A percentile compares a stretch with the other conserved stretches of the same genome.
Conservation (phyloP, 2,329 filamentous ascomycete species). For the Beauveria scarabaeidicola region DNA sequence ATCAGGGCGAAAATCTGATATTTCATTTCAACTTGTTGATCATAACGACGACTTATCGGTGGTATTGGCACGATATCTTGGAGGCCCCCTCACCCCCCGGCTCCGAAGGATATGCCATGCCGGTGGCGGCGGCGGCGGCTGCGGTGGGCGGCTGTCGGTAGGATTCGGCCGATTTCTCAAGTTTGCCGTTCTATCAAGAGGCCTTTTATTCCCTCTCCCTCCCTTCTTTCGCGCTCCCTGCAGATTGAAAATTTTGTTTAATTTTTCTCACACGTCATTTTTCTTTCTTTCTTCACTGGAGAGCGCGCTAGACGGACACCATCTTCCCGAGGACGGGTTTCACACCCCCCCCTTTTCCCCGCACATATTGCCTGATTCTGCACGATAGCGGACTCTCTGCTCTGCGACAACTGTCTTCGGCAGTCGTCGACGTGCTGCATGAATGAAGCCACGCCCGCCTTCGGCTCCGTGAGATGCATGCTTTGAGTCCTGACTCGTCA, state of each 20-base stretch:
- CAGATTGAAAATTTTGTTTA: background rate
- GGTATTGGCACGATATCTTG: background rate
- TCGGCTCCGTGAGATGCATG: background rate
- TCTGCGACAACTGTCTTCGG: background rate
- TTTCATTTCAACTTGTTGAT: background rate
- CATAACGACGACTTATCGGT: background rate
- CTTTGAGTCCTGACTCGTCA: too few relatives aligned
- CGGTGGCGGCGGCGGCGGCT: too few relatives aligned
- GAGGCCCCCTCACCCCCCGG: background rate
- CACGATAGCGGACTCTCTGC: background rate
- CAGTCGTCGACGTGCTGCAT: background rate
- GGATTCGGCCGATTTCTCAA: background rate
- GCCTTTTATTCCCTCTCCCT: too few relatives aligned
- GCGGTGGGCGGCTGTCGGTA: background rate
- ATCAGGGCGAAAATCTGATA: too few relatives aligned
- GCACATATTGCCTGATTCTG: background rate
- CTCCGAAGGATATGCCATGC: background rate
- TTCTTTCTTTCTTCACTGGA: background rate
- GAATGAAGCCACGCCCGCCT: background rate
- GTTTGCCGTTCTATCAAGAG: too few relatives aligned
- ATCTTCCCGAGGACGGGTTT: background rate
- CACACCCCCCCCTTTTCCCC: background rate
- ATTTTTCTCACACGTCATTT: background rate
- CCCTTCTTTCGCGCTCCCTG: too few relatives aligned
- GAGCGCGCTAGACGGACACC: too few relatives aligned